Base-by-base conservation (phyloP, 75 land plant genomes). In the Gnetum montanum region DNA sequence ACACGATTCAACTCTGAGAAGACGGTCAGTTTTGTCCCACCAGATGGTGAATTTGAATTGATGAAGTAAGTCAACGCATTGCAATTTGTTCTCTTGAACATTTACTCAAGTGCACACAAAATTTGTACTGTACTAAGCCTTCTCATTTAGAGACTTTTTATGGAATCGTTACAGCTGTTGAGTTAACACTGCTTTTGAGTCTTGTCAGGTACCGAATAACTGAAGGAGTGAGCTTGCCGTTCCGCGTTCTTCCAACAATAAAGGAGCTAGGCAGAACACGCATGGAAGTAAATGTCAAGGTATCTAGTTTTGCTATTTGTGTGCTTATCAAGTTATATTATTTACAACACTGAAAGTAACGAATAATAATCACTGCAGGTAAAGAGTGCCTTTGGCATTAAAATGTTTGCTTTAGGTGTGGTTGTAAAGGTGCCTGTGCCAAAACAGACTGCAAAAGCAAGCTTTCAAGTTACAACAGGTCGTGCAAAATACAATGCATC, bases 281-380 rank as follows among this genome's bases (percentile, higher is more conserved):
- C 13, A 71, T 95, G 88, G 99, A 95, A 84, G 88, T 95, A 38
- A 95, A 95, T 81, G 99, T 95, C 22, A 95, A 95, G 99, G 99
- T 90, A 40, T 64, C 67, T 36, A 33, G 52, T 22, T 2, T 34
- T 37, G 3, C 30, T 40, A 0, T 50, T 36, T 28, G 19, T 50
- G 3, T 43, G 45, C 34, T 18, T 63, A 36, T 43, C 37, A 1
- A 28, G 15, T 55, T 23, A 20, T 33, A 22, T 1, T 54, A n/a
- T 3, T 3, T 13, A 23, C 26, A 20, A 2, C 50, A 25, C 22
- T 22, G 28, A 30, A 16, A 34, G 37, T 0, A 16, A 22, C 23
- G 48, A 53, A 16, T 36, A 15, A 12, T 31, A 31, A 49, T 12
- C 20, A 6, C 15, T 63, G 13, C 80, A 89, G 98, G 96, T 93